phyloP scores from a whole-genome alignment of 345 rosid species.

The Sonneratia alba region DNA sequence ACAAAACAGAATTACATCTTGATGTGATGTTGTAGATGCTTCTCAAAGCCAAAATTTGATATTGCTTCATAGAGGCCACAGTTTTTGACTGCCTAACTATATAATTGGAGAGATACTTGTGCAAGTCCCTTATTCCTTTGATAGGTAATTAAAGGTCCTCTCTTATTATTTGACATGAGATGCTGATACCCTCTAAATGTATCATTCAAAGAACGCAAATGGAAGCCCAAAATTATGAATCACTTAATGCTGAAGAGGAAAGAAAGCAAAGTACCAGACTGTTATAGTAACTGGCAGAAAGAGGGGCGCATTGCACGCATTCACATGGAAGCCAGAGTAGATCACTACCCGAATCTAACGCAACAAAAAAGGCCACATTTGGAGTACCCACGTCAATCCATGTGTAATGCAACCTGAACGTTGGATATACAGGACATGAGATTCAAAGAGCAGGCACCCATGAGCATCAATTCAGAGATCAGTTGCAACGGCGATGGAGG shows the following conservation, averaged over 20 bases:
- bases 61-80: background rate
- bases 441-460: background rate
- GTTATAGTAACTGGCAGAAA: constrained; percentile 49
- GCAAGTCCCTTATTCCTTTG: background rate
- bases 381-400: constrained; percentile 87
- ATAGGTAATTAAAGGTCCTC: too few species aligned
- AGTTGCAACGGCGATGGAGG: background rate
- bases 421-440: background rate
- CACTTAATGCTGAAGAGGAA: background rate
- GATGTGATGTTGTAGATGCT: background rate
- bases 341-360: constrained; percentile 76
- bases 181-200: background rate
- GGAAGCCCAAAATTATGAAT: background rate
- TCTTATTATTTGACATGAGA: background rate
- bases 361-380: constrained; percentile 69
- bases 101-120: background rate
- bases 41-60: background rate
- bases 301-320: constrained; percentile 69
- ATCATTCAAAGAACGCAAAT: background rate
- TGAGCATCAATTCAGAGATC: background rate
- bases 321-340: constrained; percentile 87
- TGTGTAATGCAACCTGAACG: constrained; percentile 60
- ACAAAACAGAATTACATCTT: background rate
- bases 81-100: background rate
- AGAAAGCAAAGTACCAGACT: constrained; percentile 44